These are phyloP conservation scores for Suhomyces pyralidae DNA, from an alignment of 805 yeast species.

Conservation along the genomic window DNA sequence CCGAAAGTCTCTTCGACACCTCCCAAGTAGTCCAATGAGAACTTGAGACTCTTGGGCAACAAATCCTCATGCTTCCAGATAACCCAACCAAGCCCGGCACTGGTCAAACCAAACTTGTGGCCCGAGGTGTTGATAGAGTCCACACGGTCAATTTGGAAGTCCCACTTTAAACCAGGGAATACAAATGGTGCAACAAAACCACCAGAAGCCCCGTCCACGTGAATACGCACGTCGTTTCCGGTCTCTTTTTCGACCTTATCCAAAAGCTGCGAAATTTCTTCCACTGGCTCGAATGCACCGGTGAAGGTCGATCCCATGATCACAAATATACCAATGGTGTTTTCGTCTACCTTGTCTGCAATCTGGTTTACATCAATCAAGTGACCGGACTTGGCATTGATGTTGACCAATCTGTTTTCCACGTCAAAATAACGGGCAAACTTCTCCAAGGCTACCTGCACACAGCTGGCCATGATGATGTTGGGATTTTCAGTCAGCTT, in stretches of 20 bases:
- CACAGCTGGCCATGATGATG: slow-evolving; percentile 87
- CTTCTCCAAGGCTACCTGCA: slow-evolving; percentile 91
- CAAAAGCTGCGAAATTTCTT: slow-evolving; percentile 55
- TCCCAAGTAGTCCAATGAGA: slow-evolving; percentile 80
- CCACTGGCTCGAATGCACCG: slow-evolving; percentile 84
- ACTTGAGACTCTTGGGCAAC: slow-evolving; percentile 70
- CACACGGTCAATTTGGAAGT: slow-evolving; percentile 73
- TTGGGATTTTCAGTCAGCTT: slow-evolving; percentile 66
- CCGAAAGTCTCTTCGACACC: slow-evolving; percentile 85
- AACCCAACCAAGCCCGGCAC: slow-evolving; percentile 93
- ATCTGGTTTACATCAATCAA: slow-evolving; percentile 61
- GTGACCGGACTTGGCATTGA: slow-evolving; percentile 57
- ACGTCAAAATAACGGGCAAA: slow-evolving; percentile 94
- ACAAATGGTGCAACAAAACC: slow-evolving; percentile 85
- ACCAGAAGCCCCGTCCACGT: slow-evolving; percentile 93
- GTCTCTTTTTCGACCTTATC: slow-evolving; percentile 66
- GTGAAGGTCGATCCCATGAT: slow-evolving; percentile 91
- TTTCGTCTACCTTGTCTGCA: slow-evolving; percentile 72
- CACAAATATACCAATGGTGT: slow-evolving; percentile 87
- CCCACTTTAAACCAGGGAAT: slow-evolving; percentile 79
- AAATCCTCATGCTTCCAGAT: slow-evolving; percentile 66
- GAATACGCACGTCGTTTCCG: slow-evolving; percentile 73
- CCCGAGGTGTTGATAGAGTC: slow-evolving; percentile 86
- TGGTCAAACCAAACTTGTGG: slow-evolving; percentile 86
- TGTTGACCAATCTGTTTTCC: slow-evolving; percentile 73